Evolutionary conservation across 2,329 filamentous ascomycete species (phyloP), one percentile per base, ranked within the genome.

Genomic region (Graphilbum ipis-grandicollis): DNA sequence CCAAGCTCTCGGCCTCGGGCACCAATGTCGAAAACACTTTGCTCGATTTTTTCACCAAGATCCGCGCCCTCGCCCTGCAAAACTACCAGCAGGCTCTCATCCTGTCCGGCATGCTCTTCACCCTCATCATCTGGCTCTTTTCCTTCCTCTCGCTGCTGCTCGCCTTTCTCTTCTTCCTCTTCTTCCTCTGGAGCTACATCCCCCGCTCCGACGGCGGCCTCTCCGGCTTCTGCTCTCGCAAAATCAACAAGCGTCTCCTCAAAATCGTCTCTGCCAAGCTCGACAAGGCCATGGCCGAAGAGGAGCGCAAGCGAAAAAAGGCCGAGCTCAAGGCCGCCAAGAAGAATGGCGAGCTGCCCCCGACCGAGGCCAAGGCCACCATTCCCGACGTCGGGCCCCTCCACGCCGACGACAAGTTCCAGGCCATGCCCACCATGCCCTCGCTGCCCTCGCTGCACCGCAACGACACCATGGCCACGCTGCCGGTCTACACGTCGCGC

Each of bases 101-200:
- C 46, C 65, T 96, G 36, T 81, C 76, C 29, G 78, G 83, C 56
- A 96, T 96, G 90, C 60, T 85, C 44, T 96, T 93, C 58, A 94
- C 88, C 4, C 56, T 93, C 18, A 54, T 94, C 38, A 73, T 96
- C 47, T 96, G 88, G 88, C 66, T 85, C 13, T 75, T 96, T 47
- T 79, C 80, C 0, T 70, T 80, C 6, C 52, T 96, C 2, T 75
- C 71, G 31, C 65, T 96, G 35, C 59, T 88, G n/a, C 51, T 81
- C 9, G 84, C 82, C 0, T 61, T 75, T 18, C 48, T 92, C 2
- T 75, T 93, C 41, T 96, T 93, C 56, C 56, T 93, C 28, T 71
- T 83, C 48, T 98, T 93, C 55, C 67, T 98, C 6, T 93, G 81
- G 71, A 81, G 90, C 56, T 90, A 88, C 57, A 88, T 98, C 42